Base-by-base conservation (phyloP, 2,329 filamentous ascomycete genomes). In the Aspergillus sojae region DNA sequence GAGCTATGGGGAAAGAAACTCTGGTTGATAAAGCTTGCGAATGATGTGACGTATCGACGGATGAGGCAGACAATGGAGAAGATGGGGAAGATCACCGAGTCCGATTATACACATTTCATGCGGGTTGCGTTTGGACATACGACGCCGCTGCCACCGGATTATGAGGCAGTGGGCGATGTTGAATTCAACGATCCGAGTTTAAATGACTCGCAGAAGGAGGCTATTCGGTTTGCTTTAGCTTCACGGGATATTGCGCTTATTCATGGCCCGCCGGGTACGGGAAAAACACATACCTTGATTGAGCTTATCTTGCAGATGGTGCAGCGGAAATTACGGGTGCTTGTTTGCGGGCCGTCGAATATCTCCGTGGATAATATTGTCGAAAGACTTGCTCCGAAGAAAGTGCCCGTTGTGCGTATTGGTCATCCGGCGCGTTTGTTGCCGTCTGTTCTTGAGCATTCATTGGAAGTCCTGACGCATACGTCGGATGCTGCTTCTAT, bases 301-400 rank as follows among this genome's bases (percentile, higher is more conserved):
- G 95, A 99, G 77, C 84, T 99, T 14, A 96, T 99, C 65, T 83
- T 96, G n/a, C 95, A 99, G 74, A 82, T 98, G 70, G 83, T 96
- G 60, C 89, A 89, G 73, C 86, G 87, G 28, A 86, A 88, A 39
- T 85, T 89, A 60, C 88, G 93, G 1, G 83, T 98, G 12, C 84
- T 98, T 1, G 94, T 98, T n/a, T 98, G 95, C 72, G 95, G 94
- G 0, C 95, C 95, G 0, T 97, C 93, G 34, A 99, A 99, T 75
- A 94, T 99, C 70, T 95, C 93, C 0, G 95, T 99, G 1, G 95
- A 99, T 84, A 99, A 99, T 74, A 96, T 99, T 62, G 94, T 97
- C 10, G 95, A 99, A 79, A 89, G 95, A 9, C 85, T 98, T 1
- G 88, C 93, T 2, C 88, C 91, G 0, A 91, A 94, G 77, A 93